Base-by-base conservation (phyloP, 202 grass and related monocot genomes). In the Miscanthus sacchariflorus region DNA sequence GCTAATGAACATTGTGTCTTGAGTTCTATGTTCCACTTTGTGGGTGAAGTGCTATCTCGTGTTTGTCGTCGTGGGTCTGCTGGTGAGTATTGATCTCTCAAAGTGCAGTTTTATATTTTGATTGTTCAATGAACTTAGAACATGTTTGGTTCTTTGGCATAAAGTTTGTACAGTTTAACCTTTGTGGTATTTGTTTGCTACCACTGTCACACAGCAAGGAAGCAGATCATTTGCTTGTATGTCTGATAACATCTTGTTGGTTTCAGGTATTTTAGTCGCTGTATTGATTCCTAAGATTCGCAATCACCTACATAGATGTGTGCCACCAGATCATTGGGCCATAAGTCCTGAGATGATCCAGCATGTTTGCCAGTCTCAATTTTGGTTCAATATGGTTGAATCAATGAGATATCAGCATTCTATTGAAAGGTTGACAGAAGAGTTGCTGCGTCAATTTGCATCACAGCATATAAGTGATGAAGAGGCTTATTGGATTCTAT, bases 341-440 rank as follows among this genome's bases (percentile, higher is more conserved):
- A 73, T 87, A 69, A 80, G 48, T 88, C 83, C 84, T 72, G 70
- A 89, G 56, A 85, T 87, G 56, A 67, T 95, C 48, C 76, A 84
- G 40, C 82, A 86, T 84, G 91, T 44, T 91, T 67, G 88, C 24
- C 89, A 95, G 75, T 95, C 91, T 59, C 88, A 58, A 39, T 96
- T 99, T 88, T 99, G 97, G 97, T 86, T 96, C 77, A 93, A 71
- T 85, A 72, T 99, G 76, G 77, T 99, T 81, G 93, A 96, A 89
- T 67, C 93, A 79, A 91, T 93, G 25, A 95, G 75, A 86, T 92
- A 99, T 88, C 92, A 96, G 19, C 91, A 99, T 90, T 91, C 94
- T 38, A 74, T 99, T 86, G 94, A 99, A 91, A 96, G 93, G 90
- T 90, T 99, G 72, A 84, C 88, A 72, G 97, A 99, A 92, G 92